A percentile compares a stretch with the other conserved stretches of the same genome.
Conservation (phyloP, 805 yeast species). For the Candida glaebosa region DNA sequence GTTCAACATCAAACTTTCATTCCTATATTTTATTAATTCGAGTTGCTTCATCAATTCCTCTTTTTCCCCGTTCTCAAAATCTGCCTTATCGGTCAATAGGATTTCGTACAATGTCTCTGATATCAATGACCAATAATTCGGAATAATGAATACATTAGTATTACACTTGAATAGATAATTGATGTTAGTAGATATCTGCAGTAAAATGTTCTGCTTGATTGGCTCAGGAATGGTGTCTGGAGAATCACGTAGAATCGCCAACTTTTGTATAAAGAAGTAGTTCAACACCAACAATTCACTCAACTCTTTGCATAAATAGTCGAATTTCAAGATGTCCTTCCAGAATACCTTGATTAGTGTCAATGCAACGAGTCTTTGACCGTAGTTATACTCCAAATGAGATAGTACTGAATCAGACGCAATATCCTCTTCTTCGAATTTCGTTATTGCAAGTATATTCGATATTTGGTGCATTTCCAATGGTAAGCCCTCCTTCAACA, state of each 20-base stretch:
- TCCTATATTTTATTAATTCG: constrained; percentile 60
- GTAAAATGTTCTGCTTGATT: constrained; percentile 26
- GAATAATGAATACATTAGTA: constrained; percentile 60
- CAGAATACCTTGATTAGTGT: constrained; percentile 66
- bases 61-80: constrained; percentile 24
- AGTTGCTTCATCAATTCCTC: constrained; percentile 43
- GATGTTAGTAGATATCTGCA: constrained; percentile 25
- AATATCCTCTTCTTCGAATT: constrained; percentile 20
- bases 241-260: constrained; percentile 9
- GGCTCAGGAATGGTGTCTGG: constrained; percentile 11
- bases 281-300: constrained; percentile 57
- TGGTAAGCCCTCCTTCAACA: constrained; percentile 38
- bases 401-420: constrained; percentile 5
- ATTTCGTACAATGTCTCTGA: constrained; percentile 46
- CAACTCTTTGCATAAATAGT: constrained; percentile 59
- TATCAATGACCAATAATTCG: constrained; percentile 57
- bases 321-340: constrained; percentile 57
- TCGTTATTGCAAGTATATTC: constrained; percentile 17
- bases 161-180: constrained; percentile 45
- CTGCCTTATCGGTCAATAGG: constrained; percentile 16
- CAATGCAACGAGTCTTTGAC: constrained; percentile 31
- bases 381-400: constrained; percentile 26
- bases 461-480: constrained; percentile 24
- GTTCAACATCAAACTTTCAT: constrained; percentile 66
- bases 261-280: constrained; percentile 37